A percentile compares a stretch with the other conserved stretches of the same genome.
Evolutionary conservation across 2,329 filamentous ascomycete genomes (phyloP).

Genomic region (Chaetomiaceae sp.): DNA sequence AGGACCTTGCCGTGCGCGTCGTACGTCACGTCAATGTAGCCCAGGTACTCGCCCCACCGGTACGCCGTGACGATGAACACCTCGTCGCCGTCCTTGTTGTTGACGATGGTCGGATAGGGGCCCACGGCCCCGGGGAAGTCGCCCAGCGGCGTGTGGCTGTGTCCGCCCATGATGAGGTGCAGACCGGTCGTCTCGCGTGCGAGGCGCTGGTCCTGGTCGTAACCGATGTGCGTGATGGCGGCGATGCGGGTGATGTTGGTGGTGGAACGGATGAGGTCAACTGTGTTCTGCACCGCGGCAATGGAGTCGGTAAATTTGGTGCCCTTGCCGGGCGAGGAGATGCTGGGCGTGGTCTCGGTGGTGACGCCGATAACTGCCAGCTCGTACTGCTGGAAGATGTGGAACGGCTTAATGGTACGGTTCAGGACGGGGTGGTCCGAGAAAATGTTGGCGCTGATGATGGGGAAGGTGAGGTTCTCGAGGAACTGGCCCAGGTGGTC

Average conservation of each 20-base stretch:
- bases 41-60: slow-evolving; percentile 65
- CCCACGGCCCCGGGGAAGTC: slow-evolving; percentile 54
- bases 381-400: slow-evolving; percentile 57
- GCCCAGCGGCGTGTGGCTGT: slow-evolving; percentile 57
- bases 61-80: slow-evolving; percentile 66
- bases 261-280: slow-evolving; percentile 57
- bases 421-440: slow-evolving; percentile 57
- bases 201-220: slow-evolving; percentile 58
- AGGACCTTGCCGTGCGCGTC: slow-evolving; percentile 57
- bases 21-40: slow-evolving; percentile 63
- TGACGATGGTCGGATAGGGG: slow-evolving; percentile 59
- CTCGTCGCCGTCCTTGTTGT: slow-evolving; percentile 59
- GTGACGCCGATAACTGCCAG: slow-evolving; percentile 62
- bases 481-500: slow-evolving; percentile 59
- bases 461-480: slow-evolving; percentile 59
- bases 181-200: slow-evolving; percentile 57
- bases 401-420: slow-evolving; percentile 60
- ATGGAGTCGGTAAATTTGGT: slow-evolving; percentile 58
- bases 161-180: slow-evolving; percentile 64
- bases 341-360: slow-evolving; percentile 54
- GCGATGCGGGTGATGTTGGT: slow-evolving; percentile 62
- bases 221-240: slow-evolving; percentile 64
- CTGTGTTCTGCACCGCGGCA: slow-evolving; percentile 54
- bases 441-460: slow-evolving; percentile 59
- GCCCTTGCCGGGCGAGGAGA: slow-evolving; percentile 53